Base-by-base conservation (phyloP, 2,329 filamentous ascomycete species). In the Fusarium mexicanum region DNA sequence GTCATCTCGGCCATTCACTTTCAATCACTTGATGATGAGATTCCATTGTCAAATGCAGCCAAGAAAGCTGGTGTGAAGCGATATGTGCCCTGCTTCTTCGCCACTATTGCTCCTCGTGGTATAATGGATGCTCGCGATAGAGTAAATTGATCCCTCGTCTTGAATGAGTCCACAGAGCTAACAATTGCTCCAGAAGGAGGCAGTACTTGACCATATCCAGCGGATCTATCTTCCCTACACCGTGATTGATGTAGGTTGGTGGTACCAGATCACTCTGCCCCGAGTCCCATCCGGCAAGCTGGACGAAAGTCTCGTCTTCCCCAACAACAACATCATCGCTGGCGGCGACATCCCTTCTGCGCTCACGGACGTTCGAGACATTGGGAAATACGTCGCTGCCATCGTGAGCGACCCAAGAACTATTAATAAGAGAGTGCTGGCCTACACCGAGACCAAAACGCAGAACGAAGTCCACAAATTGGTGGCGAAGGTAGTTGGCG, bases 61-160 rank as follows among this genome's bases (percentile, higher is more conserved):
- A 86, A 87, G 71, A 80, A 81, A 53, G 85, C 84, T 7, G 86
- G 87, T 1, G 84, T 89, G 16, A 82, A 84, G 69, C 84, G 88
- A 48, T 90, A 88, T 71, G 83, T 89, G 37, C 87, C 87, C 5
- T 86, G 85, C 73, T 84, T 82, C 62, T 89, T 86, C 62, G 84
- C 82, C n/a, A 85, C 86, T 0, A 79, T 86, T 22, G 79, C 83
- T 3, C 84, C 86, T 12, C 54, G 84, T 1, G 85, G 84, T 12
- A 71, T 80, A 11, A 73, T 80, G 68, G 22, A 18, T 20, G 26
- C 78, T 10, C 46, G 46, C 6, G 72, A 72, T 40, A 20, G 22
- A 8, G 61, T 72, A 46, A 18, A 46, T n/a, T 8, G 31, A 5
- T 2, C 11, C n/a, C 18, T 22, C 8, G 4, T 3, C 6, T 4